Evolutionary conservation across 192 early-diverging fungal species (phyloP), one percentile per base, ranked within the genome.

Genomic region (Spinellus fusiger): DNA sequence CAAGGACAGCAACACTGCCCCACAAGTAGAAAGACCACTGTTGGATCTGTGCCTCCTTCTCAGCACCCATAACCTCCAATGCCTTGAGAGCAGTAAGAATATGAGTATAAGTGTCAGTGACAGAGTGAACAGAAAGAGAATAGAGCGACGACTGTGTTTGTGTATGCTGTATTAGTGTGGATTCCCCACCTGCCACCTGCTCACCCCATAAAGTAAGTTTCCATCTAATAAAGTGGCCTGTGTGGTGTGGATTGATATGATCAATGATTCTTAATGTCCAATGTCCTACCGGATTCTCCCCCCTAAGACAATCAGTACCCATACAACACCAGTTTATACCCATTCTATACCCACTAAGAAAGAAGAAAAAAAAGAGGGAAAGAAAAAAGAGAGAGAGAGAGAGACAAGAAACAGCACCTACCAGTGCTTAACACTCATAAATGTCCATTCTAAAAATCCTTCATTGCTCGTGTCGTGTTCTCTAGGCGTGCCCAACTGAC

Each of bases 371-470:
- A 35, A 51, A 47, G 8, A 25, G 9, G 35, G n/a, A 12, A 25
- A 26, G 5, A 54, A 49, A 46, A 20, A 25, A 15, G 49, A 66
- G 33, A 64, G 49, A n/a, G 49, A 29, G 58, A 35, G 40, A 47
- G 8, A 25, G 9, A 47, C 13, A 12, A 25, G 18, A 3, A 54
- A 49, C 29, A 20, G 16, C 15, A 3, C 47, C 61, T 77, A 93
- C 92, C 96, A 99, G 61, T 99, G 96, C 73, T 89, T 91, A 35
- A 99, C 93, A 28, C 80, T 89, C 92, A 94, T 95, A 61, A 97
- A 92, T 27, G 90, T 93, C 96, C 96, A 99, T 58, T 86, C 80
- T 7, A 54, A 16, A 54, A 95, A 88, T 10, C 96, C 96, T 9
- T 68, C 71, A 6, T 37, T 75, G 62, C 80, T 82, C 12, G 38